Evolutionary conservation across 306 rosid genomes (phyloP).

Genomic region (Oxytropis ochrocephala): DNA sequence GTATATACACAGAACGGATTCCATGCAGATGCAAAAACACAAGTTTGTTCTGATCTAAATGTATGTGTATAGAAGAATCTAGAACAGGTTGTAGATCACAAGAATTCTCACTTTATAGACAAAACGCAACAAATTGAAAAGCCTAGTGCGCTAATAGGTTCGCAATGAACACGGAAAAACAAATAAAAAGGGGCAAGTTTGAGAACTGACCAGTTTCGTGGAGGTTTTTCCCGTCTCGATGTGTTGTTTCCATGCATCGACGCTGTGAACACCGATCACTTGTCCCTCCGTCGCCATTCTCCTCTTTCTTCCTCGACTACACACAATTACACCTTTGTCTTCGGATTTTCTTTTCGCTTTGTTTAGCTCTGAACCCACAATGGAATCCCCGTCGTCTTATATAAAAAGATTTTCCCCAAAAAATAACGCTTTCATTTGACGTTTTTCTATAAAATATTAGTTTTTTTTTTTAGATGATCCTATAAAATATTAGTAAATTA

Average conservation of each 20-base stretch:
- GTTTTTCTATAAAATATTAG: not conserved
- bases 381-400: not conserved
- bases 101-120: not conserved
- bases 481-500: not conserved
- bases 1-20: not conserved
- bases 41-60: not conserved
- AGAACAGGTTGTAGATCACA: not conserved
- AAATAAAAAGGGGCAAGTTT: not conserved
- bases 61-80: not conserved
- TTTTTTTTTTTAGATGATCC: too few species aligned
- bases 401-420: not conserved
- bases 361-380: not conserved
- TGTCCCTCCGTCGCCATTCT: constrained; percentile 37
- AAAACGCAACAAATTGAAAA: not conserved
- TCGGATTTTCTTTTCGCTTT: not conserved
- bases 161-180: not conserved
- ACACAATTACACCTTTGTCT: not conserved
- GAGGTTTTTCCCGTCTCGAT: constrained; percentile 31
- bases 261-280: constrained; percentile 47
- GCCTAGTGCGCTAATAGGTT: not conserved
- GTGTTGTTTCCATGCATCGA: constrained; percentile 45
- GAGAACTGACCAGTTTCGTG: constrained; percentile 44
- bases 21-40: not conserved
- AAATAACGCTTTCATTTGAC: not conserved
- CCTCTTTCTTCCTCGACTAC: not conserved